phyloP scores from a whole-genome alignment of 164 flowering plant species.

The Macadamia integrifolia region DNA sequence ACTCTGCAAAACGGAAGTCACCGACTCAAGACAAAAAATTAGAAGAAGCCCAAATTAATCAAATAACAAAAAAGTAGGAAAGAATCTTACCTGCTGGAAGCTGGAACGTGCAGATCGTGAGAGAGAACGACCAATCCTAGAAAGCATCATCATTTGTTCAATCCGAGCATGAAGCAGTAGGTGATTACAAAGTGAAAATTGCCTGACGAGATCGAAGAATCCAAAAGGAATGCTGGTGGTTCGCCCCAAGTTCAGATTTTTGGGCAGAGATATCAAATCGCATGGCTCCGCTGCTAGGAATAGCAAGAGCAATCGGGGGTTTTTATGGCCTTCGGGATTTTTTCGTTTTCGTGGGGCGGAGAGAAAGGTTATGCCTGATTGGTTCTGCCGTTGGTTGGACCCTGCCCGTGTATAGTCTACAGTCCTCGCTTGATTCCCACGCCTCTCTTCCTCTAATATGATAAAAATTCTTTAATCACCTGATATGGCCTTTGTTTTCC shows the following conservation, averaged over 20 bases:
- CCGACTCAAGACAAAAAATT: background rate
- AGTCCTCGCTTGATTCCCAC: no score
- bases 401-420: no score
- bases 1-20: slow-evolving; percentile 6
- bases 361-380: no score
- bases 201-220: background rate
- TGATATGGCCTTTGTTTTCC: no score
- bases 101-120: slow-evolving; percentile 30
- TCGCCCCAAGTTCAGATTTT: background rate
- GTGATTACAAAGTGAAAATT: background rate
- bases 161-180: slow-evolving; percentile 15
- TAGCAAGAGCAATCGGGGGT: no score
- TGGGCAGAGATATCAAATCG: background rate
- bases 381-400: no score
- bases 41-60: background rate
- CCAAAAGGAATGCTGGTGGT: background rate
- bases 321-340: background rate
- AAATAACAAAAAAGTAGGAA: background rate
- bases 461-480: no score
- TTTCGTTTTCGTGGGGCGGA: no score
- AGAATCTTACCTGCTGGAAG: slow-evolving; percentile 21
- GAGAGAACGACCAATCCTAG: slow-evolving; percentile 35
- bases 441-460: no score
- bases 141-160: slow-evolving; percentile 31
- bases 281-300: background rate